Base-by-base conservation (phyloP, 306 rosid species). In the Fragaria vesca region DNA sequence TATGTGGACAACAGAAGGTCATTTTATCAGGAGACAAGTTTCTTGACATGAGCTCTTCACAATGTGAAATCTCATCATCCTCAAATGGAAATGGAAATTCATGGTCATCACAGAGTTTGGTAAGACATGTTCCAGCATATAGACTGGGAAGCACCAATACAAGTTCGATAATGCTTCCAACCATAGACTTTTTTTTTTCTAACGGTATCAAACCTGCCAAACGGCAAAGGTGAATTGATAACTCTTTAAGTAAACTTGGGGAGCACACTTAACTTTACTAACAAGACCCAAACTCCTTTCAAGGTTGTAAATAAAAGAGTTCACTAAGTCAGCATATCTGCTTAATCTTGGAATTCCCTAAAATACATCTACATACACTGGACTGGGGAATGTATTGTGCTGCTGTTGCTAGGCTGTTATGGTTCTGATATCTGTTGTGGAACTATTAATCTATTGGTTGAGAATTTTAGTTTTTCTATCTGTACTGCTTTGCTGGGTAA, bases 1-100 rank as follows among this genome's bases (percentile, higher is more conserved):
- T 93, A 94, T 40, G 70, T 15, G 36, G 97, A 90, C 28, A 1
- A 8, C 26, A 79, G 73, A 67, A 87, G 83, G 24, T 81, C 95
- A 51, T 82, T 87, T 15, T 72, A 20, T 83, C 91, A 7, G 86
- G 81, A 72, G 38, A 81, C 8, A 87, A 79, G 69, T 84, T 91
- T 36, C 51, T 83, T 66, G 94, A 93, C 34, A 43, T 71, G 63
- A 57, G 30, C 4, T 26, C 76, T 76, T 67, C 81, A 12, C 82
- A 47, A 0, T 34, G n/a, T 48, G 88, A 80, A 62, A 40, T 40
- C 45, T 40, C 9, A 40, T 7, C 84, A 80, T 38, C 68, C 76
- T 88, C 91, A 0, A 86, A 68, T 66, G 94, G 81, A 43, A 91
- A 87, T 71, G 83, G 71, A 10, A 17, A 8, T 17, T 69, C 80